Evolutionary conservation across 306 rosid genomes (phyloP).

Genomic region (Rubus idaeus): DNA sequence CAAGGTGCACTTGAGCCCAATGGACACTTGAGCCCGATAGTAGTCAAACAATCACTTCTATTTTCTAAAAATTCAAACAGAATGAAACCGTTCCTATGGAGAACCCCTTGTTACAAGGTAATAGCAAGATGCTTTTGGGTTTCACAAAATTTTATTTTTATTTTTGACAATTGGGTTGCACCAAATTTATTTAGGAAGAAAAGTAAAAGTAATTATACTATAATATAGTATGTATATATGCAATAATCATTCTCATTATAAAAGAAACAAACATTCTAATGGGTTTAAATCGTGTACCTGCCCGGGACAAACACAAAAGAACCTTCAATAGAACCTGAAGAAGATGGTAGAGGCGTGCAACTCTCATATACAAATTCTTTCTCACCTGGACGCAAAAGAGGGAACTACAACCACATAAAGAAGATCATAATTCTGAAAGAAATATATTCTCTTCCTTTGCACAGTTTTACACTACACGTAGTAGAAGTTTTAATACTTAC

Average conservation of each 20-base stretch:
- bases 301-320: slow-evolving; percentile 92
- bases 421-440: slow-evolving; percentile 2
- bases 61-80: not conserved
- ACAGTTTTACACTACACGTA: not conserved
- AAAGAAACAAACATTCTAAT: not conserved
- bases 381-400: slow-evolving; percentile 64
- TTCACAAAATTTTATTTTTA: not conserved
- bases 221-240: not conserved
- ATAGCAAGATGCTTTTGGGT: not conserved
- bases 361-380: slow-evolving; percentile 84
- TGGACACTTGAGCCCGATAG: no score
- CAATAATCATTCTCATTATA: not conserved
- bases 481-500: not conserved
- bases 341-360: slow-evolving; percentile 44
- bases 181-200: not conserved
- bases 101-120: not conserved
- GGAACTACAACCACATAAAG: slow-evolving; percentile 58
- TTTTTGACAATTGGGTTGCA: not conserved
- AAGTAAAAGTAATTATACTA: not conserved
- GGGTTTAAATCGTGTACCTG: slow-evolving; percentile 48
- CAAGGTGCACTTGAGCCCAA: no score
- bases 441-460: not conserved
- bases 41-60: no score
- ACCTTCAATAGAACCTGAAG: slow-evolving; percentile 81
- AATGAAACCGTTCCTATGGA: not conserved